Conservation (phyloP, 2,329 filamentous ascomycete species). For the Venturia carpophila region DNA sequence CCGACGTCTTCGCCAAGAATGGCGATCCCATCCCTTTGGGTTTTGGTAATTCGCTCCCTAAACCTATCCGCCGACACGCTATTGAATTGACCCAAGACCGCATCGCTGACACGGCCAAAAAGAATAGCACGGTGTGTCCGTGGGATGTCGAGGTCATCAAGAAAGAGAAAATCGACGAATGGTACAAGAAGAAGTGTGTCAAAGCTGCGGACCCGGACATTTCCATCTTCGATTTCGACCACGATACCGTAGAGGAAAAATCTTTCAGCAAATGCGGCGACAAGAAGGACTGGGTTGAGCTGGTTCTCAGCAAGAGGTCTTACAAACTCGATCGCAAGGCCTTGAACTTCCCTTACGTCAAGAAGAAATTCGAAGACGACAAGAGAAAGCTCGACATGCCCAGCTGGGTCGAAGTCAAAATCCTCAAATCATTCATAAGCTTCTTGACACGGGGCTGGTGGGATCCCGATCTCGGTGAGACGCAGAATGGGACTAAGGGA, state of each 20-base stretch:
- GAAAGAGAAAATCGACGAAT: constrained; percentile 15
- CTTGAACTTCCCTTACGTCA: constrained; percentile 1
- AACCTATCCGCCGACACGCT: background rate
- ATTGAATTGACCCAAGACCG: background rate
- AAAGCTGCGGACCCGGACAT: constrained; percentile 16
- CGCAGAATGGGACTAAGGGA: background rate
- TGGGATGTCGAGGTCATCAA: constrained; percentile 6
- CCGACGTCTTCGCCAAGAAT: constrained; percentile 4
- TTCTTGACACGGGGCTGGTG: constrained; percentile 2
- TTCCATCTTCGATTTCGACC: background rate
- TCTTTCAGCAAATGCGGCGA: constrained; percentile 9
- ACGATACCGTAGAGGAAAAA: background rate
- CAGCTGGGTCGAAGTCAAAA: constrained; percentile 7
- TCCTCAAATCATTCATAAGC: constrained; percentile 5
- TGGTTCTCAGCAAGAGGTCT: constrained; percentile 9
- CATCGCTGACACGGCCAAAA: background rate
- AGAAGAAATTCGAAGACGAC: constrained; percentile 16
- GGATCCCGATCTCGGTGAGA: background rate
- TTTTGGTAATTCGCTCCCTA: constrained; percentile 15
- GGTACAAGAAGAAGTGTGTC: constrained; percentile 18
- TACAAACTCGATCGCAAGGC: constrained; percentile 9
- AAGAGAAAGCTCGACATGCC: constrained; percentile 9
- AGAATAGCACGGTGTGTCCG: background rate
- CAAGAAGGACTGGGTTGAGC: constrained; percentile 13
- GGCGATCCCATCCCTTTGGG: constrained; percentile 10